Evolutionary conservation across 768 basidiomycete genomes (phyloP).

Genomic region (Lanmaoa pseudosensibilis): DNA sequence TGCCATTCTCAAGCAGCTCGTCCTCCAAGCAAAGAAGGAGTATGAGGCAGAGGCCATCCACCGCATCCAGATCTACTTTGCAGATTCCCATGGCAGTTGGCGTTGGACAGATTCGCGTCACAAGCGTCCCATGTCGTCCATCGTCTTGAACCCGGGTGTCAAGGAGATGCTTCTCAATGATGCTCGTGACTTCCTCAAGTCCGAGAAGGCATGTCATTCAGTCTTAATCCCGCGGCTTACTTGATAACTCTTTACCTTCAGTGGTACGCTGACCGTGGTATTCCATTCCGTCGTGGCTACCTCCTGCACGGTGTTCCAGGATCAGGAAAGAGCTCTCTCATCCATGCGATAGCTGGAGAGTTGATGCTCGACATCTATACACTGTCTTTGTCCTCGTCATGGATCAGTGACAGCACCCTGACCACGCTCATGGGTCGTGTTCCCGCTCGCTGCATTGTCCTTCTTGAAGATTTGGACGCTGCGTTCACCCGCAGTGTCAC

Average conservation of each 20-base stretch:
- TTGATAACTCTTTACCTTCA: slow-evolving; percentile 26
- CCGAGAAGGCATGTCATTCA: slow-evolving; percentile 61
- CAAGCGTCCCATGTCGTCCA: slow-evolving; percentile 85
- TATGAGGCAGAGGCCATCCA: slow-evolving; percentile 87
- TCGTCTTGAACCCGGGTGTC: slow-evolving; percentile 84
- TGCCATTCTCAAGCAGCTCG: slow-evolving; percentile 82
- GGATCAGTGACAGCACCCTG: slow-evolving; percentile 86
- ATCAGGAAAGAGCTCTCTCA: slow-evolving; percentile 83
- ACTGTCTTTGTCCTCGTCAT: slow-evolving; percentile 79
- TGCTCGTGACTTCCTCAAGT: slow-evolving; percentile 78
- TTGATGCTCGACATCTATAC: slow-evolving; percentile 92
- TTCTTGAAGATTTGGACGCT: slow-evolving; percentile 89
- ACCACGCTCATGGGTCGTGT: slow-evolving; percentile 86
- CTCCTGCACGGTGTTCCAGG: slow-evolving; percentile 83
- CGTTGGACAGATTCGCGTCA: slow-evolving; percentile 84
- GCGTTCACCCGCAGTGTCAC: slow-evolving; percentile 78
- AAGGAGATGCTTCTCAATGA: slow-evolving; percentile 88
- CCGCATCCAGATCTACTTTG: slow-evolving; percentile 87
- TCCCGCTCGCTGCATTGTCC: slow-evolving; percentile 79
- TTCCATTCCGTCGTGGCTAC: slow-evolving; percentile 88
- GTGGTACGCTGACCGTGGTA: slow-evolving; percentile 94
- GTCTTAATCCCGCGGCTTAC: background rate
- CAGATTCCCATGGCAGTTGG: slow-evolving; percentile 86
- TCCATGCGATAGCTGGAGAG: slow-evolving; percentile 86
- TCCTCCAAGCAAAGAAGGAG: slow-evolving; percentile 85